Conservation (phyloP, 768 basidiomycete genomes). For the Phallus indusiatus region DNA sequence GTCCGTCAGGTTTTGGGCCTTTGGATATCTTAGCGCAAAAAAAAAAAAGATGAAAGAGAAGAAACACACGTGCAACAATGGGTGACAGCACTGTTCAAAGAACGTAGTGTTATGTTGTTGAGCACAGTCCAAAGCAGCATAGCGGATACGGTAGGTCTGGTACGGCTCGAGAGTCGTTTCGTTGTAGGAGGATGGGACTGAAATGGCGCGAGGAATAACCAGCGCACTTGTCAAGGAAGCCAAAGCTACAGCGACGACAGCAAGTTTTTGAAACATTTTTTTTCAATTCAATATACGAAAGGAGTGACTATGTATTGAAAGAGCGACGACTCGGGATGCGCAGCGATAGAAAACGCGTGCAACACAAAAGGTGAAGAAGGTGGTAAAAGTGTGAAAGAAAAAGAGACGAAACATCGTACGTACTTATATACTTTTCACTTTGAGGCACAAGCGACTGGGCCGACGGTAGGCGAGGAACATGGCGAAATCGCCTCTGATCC, state of each 20-base stretch:
- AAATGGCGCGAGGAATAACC: constrained; percentile 27
- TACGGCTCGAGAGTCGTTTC: constrained; percentile 34
- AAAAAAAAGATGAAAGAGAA: constrained; percentile 4
- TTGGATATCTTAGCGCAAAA: background rate
- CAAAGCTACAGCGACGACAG: constrained; percentile 13
- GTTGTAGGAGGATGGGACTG: constrained; percentile 30
- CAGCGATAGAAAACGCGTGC: background rate
- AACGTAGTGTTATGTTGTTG: constrained; percentile 31
- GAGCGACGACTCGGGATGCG: background rate
- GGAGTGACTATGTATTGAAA: constrained; percentile 5
- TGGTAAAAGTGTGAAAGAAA: background rate
- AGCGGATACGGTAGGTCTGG: constrained; percentile 48
- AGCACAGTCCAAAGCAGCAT: constrained; percentile 44
- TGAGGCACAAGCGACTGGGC: background rate
- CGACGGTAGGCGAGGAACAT: no score
- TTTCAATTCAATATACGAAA: constrained; percentile 22
- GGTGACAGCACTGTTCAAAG: constrained; percentile 65
- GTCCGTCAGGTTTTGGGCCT: constrained; percentile 42
- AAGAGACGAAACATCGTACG: background rate
- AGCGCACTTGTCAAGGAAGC: constrained; percentile 28
- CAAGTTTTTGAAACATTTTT: constrained; percentile 23
- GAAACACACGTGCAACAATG: constrained; percentile 41
- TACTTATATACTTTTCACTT: background rate
- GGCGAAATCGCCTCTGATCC: background rate
- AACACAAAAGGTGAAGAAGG: background rate